Base-by-base conservation (phyloP, 139 green algal genomes). In the Tetraselmis striata region DNA sequence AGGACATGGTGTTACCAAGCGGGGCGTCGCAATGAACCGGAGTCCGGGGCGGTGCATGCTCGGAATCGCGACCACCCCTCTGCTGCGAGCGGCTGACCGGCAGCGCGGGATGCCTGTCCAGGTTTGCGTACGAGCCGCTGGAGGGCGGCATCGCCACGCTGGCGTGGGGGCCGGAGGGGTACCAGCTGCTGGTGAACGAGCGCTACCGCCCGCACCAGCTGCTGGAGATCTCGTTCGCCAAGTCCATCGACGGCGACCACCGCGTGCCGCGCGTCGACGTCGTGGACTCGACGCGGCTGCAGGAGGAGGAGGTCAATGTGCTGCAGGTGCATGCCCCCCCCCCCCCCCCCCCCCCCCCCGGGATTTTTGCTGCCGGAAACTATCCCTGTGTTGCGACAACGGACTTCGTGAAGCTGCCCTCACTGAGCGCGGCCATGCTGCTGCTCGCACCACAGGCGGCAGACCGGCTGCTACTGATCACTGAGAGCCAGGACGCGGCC, bases 401-500 rank as follows among this genome's bases (percentile, higher is more conserved):
- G n/a, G n/a, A n/a, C n/a, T n/a, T n/a, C n/a, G n/a, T n/a, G n/a
- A n/a, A n/a, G n/a, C n/a, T n/a, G n/a, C n/a, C n/a, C n/a, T n/a
- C n/a, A n/a, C n/a, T n/a, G n/a, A n/a, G n/a, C n/a, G n/a, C n/a
- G n/a, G n/a, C n/a, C n/a, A n/a, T n/a, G n/a, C n/a, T n/a, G n/a
- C n/a, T n/a, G n/a, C n/a, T n/a, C n/a, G 29, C 23, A 0, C 23
- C 23, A 23, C 85, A 94, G 90, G 94, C 85, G 0, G 89, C 92
- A 0, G 95, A 98, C 84, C 88, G 95, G 32, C 81, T 98, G 67
- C 86, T 98, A 77, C 76, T 97, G 2, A 89, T 97, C 28, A 90
- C 87, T 0, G 92, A 94, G 80, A 79, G 88, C 1, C 29, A 83
- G 77, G 59, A 84, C 28, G 83, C 45, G 5, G 79, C 89, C 26